Evolutionary conservation across 495 filamentous ascomycete species (phyloP), one percentile per base, ranked within the genome.

Genomic region (Aspergillus nanangensis): DNA sequence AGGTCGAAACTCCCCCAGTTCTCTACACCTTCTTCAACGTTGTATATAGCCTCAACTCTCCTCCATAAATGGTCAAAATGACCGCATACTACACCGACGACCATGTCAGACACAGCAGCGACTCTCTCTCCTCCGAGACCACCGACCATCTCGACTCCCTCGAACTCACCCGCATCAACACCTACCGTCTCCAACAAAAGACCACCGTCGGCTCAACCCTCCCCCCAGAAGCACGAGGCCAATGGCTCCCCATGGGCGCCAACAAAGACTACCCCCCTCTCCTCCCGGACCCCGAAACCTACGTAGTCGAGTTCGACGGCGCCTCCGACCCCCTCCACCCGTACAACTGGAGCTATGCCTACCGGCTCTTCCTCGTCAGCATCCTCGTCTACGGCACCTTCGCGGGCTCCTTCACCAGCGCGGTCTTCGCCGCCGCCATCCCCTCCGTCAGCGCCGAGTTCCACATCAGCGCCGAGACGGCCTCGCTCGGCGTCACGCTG

Each of bases 261-360:
- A 60, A 55, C 8, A 68, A 55, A 41, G 63, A 69, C 5, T 72
- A 72, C 47, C 74, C 75, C 2, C 65, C 63, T 3, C 41, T 58
- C 1, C 54, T 78, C 1, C 71, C 71, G 13, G 51, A 63, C 20
- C 29, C 56, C 0, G 57, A 66, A 21, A 60, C 64, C 22, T 79
- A 78, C 41, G 66, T 77, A 19, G 75, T 80, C 14, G 74, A 79
- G 37, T 81, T 78, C 42, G 67, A 76, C 15, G 77, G 76, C 0
- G 40, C 48, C 1, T 55, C 74, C 31, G 77, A 80, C 51, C 75
- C 75, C 0, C 25, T 58, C 7, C 69, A 82, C 52, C 74, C 77
- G 3, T 68, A 75, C 48, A 82, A 80, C 56, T 80, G 76, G 74
- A 50, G n/a, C n/a, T n/a, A n/a, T n/a, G n/a, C n/a, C n/a, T 21